phyloP scores from a whole-genome alignment of 805 yeast genomes.

The Scheffersomyces lignosus region DNA sequence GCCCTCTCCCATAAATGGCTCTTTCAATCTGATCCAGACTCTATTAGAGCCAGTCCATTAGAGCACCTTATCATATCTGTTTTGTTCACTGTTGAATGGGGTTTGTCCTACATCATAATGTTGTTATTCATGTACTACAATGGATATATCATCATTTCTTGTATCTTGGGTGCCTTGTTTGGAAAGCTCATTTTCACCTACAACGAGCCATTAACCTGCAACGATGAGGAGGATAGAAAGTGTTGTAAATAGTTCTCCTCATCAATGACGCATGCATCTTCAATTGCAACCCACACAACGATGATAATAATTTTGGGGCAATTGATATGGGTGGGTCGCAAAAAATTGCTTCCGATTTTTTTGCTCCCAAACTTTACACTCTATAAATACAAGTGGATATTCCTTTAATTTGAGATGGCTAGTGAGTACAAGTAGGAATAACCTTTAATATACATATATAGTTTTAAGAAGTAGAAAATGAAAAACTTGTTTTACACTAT shows the following conservation, averaged over 20 bases:
- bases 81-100: slow-evolving; percentile 61
- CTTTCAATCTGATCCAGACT: slow-evolving; percentile 18
- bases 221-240: slow-evolving; percentile 22
- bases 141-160: slow-evolving; percentile 64
- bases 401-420: too few species aligned
- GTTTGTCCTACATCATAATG: slow-evolving; percentile 65
- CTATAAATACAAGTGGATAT: too few species aligned
- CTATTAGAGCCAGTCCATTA: slow-evolving; percentile 38
- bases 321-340: too few species aligned
- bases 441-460: too few species aligned
- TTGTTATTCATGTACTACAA: slow-evolving; percentile 74
- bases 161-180: slow-evolving; percentile 60
- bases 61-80: slow-evolving; percentile 53
- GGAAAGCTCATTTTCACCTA: slow-evolving; percentile 56
- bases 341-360: too few species aligned
- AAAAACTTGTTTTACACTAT: slow-evolving; percentile 12
- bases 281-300: too few species aligned
- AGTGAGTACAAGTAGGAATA: too few species aligned
- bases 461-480: slow-evolving; percentile 1
- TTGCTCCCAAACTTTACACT: too few species aligned
- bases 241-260: slow-evolving; percentile 23
- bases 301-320: too few species aligned
- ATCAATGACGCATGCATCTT: too few species aligned
- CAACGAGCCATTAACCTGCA: slow-evolving; percentile 36
- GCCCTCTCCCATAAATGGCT: slow-evolving; percentile 38